Evolutionary conservation across 768 basidiomycete genomes (phyloP), one percentile per base, ranked within the genome.

Genomic region (Pluteus cervinus): DNA sequence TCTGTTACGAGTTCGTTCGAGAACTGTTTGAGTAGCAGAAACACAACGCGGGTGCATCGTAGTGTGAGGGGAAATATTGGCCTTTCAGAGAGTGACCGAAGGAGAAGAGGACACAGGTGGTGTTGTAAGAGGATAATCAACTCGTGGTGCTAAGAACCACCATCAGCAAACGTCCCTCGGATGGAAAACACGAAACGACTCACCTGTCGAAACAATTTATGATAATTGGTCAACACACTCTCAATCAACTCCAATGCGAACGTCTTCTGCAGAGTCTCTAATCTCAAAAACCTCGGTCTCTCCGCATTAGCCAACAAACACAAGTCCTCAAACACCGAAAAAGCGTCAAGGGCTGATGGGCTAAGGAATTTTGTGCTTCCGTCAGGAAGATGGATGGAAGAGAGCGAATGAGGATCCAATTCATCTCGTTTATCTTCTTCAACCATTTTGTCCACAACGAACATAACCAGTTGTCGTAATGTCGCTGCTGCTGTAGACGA

Each of bases 181-280:
- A 14, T 24, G 26, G 18, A 15, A 24, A 6, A 14, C 4, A 39
- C 26, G 29, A 29, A 23, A 30, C 18, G 16, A 54, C 64, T 24
- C 48, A 86, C 92, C 68, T 83, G 76, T 36, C 84, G 73, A 55
- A 93, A 92, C 0, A 90, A 67, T n/a, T 71, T 73, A 45, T 90
- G 81, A 49, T 93, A 92, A 54, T 93, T 92, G 5, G 90, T 92
- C 35, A 99, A 64, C 2, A 97, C 88, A 50, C 93, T 97, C 63
- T 99, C 94, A 24, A 98, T 90, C 37, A 98, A 65, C 60, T 99
- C 94, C n/a, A 99, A 63, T 0, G 92, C 90, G 48, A 98, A 98
- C 0, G 96, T 97, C 59, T 92, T 84, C 50, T 86, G 87, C 30
- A 98, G 64, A 35, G 71, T 76, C 15, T 86, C 80, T 31, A 97